These are phyloP conservation scores for Aeschynomene evenia DNA, from an alignment of 306 rosid species.

Conservation along the genomic window DNA sequence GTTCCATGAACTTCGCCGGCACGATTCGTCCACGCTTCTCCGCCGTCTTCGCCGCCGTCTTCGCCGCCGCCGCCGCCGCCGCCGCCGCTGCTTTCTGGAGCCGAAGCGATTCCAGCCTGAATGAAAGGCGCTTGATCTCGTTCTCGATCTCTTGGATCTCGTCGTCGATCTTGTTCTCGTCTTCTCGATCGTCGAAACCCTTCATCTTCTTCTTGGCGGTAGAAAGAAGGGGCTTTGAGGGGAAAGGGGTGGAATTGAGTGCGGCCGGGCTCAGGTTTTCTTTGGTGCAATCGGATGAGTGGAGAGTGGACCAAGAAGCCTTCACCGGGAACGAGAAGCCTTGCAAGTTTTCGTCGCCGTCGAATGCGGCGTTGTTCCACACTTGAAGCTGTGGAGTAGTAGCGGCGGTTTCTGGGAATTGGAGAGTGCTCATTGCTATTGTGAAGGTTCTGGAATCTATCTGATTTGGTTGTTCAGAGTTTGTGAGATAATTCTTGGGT, in stretches of 20 bases:
- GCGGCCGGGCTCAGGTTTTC: conserved; percentile 37
- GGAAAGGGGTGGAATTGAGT: background rate
- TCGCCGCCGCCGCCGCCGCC: conserved; percentile 12
- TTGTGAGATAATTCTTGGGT: background rate
- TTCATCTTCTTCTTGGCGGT: background rate
- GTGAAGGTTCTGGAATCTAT: background rate
- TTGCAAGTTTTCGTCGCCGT: background rate
- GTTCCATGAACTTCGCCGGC: conserved; percentile 39
- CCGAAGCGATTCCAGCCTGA: conserved; percentile 22
- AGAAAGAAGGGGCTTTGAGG: background rate
- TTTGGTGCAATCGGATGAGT: conserved; percentile 19
- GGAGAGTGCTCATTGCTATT: conserved; percentile 19
- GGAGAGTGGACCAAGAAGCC: conserved; percentile 24
- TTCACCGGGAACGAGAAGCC: background rate
- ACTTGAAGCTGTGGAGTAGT: conserved; percentile 21
- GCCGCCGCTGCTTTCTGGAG: conserved; percentile 22
- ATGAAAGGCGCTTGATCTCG: conserved; percentile 27
- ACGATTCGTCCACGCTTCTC: background rate
- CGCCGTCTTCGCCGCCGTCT: background rate
- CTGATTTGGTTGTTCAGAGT: conserved; percentile 28
- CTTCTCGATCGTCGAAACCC: background rate
- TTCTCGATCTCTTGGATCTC: conserved; percentile 25
- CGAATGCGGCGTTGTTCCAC: conserved; percentile 45
- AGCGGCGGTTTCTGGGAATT: background rate
- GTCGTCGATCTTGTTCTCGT: background rate